Conservation (phyloP, 768 basidiomycete species). For the Agaricus subrufescens region DNA sequence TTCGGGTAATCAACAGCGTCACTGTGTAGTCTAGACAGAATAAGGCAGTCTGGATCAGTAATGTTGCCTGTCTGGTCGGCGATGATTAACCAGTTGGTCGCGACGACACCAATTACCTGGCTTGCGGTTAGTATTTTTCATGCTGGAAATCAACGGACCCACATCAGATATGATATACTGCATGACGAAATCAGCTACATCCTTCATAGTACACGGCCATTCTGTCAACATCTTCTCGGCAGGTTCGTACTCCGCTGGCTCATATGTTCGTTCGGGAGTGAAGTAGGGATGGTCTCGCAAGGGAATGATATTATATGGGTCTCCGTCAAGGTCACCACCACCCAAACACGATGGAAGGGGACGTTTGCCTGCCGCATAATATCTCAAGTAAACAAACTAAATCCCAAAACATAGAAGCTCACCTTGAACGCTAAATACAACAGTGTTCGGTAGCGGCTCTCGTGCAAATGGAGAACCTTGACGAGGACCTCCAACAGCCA, state of each 20-base stretch:
- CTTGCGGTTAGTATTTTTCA: neutral
- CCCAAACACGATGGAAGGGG: slow-evolving; percentile 59
- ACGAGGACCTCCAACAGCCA: slow-evolving; percentile 54
- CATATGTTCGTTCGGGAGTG: slow-evolving; percentile 15
- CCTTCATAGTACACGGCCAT: slow-evolving; percentile 48
- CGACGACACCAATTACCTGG: slow-evolving; percentile 55
- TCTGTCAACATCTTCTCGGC: slow-evolving; percentile 40
- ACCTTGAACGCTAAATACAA: slow-evolving; percentile 62
- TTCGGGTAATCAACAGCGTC: slow-evolving; percentile 66
- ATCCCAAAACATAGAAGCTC: neutral
- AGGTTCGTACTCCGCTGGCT: slow-evolving; percentile 45
- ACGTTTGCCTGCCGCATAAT: slow-evolving; percentile 36
- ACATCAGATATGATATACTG: slow-evolving; percentile 66
- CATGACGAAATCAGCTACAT: slow-evolving; percentile 64
- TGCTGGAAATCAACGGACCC: neutral
- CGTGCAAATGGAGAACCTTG: slow-evolving; percentile 42
- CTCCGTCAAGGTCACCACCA: slow-evolving; percentile 71
- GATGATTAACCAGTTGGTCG: slow-evolving; percentile 56
- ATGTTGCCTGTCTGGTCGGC: slow-evolving; percentile 51
- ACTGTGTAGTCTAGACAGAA: slow-evolving; percentile 53
- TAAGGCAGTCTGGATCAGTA: slow-evolving; percentile 44
- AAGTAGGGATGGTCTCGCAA: slow-evolving; percentile 35
- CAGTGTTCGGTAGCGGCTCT: slow-evolving; percentile 50
- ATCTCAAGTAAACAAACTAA: neutral
- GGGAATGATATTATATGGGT: slow-evolving; percentile 48